Evolutionary conservation across 306 rosid species (phyloP), one percentile per base, ranked within the genome.

Genomic region (Alnus rubra): DNA sequence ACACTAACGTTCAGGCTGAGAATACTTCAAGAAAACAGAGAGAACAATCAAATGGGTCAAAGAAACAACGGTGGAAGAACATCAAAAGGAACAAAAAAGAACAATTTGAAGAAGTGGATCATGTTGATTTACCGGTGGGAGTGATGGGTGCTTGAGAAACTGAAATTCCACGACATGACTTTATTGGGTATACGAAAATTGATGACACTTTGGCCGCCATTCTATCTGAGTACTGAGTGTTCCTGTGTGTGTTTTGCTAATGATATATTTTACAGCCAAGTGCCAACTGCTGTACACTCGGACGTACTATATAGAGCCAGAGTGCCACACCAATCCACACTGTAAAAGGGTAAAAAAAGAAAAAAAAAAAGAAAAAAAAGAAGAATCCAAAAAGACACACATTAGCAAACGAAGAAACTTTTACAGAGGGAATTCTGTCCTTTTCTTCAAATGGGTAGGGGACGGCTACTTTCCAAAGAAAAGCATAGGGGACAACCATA

Each of bases 141-240:
- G 93, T 94, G 30, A 94, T 88, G 0, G 92, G 92, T 7, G 93
- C 92, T 63, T 83, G 80, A 30, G 91, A 49, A 86, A 89, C 84
- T 9, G 97, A 91, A 74, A 94, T 92, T 70, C 94, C 98, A 47
- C 98, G 90, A 71, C 98, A 94, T 13, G 98, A 94, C 76, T 94
- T 94, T 23, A 92, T 51, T 13, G 98, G 98, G 83, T 94, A 92
- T 23, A 91, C 53, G 86, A 89, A 87, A 4, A 94, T 80, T 11
- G 83, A 79, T 1, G 93, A 86, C 31, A 92, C 89, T 52, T 47
- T 74, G 9, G 85, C 86, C 74, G 72, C 50, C 2, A 87, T 71
- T 71, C 79, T 68, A 35, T 76, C 5, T 3, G 69, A 39, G 19
- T 4, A 5, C 64, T 23, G 65, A 28, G 55, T 23, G 51, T 62